These are phyloP conservation scores for Thuidium tamariscinum DNA, from an alignment of 225 moss, liverwort and hornwort species.

Conservation along the genomic window DNA sequence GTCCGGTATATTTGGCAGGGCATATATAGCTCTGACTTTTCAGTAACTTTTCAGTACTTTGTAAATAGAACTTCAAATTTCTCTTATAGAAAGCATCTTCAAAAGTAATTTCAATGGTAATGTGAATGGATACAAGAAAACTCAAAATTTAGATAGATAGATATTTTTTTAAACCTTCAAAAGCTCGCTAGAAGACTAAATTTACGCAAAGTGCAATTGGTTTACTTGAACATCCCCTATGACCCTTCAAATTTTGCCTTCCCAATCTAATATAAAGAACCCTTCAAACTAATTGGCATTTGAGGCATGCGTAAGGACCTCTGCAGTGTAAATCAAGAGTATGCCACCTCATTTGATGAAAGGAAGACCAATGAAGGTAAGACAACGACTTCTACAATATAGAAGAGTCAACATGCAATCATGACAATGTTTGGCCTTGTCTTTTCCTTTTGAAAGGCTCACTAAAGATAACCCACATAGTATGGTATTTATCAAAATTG, in stretches of 20 bases:
- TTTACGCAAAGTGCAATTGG: too few relatives aligned
- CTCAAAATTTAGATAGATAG: neutral
- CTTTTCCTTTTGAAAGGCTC: neutral
- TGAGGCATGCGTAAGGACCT: neutral
- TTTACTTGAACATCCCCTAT: too few relatives aligned
- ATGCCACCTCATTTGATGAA: neutral
- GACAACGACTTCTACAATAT: neutral
- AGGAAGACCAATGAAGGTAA: accelerated
- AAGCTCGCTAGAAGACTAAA: too few relatives aligned
- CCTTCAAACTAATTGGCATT: neutral
- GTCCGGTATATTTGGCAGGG: too few relatives aligned
- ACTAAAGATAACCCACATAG: neutral
- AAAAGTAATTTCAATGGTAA: neutral
- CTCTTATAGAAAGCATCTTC: neutral
- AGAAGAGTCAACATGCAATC: neutral
- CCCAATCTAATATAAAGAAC: neutral
- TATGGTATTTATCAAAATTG: neutral
- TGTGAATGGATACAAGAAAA: neutral
- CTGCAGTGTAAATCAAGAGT: accelerated
- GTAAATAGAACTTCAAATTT: too few relatives aligned
- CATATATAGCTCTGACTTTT: too few relatives aligned
- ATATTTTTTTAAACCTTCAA: too few relatives aligned
- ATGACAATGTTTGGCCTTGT: neutral
- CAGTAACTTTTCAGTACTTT: neutral
- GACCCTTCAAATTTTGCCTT: neutral